Evolutionary conservation across 352 stramenopile genomes (phyloP), one percentile per base, ranked within the genome.

Genomic region (Phytopythium boreale): DNA sequence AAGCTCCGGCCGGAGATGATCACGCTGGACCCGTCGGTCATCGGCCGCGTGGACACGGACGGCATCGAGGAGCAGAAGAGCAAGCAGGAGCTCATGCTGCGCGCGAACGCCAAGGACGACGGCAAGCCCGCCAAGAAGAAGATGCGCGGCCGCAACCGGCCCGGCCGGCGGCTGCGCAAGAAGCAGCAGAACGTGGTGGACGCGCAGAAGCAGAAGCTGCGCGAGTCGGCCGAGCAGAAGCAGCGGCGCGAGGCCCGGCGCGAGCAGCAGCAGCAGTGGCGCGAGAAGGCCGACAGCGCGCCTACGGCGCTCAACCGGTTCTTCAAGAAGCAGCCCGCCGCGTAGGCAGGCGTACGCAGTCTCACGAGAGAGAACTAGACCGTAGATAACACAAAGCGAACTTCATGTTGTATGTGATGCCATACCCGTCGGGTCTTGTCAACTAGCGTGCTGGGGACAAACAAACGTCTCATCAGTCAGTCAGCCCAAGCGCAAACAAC

Each of bases 1-100:
- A 99, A 99, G 80, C 79, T 99, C 34, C 84, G 85, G 68, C 95
- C 96, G 11, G 96, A 99, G 72, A 99, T 99, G 93, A 99, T 99
- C 76, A 91, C 89, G 37, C 73, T 99, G 22, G 93, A 99, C 79
- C 96, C 97, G 43, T 87, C 90, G 39, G 79, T 82, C 19, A 97
- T 99, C 63, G 94, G 88, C 46, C 84, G 92, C 62, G 95, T 99
- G 56, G 95, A 98, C 70, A 80, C 88, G 63, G 91, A 98, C 71
- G 76, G 90, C 7, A 84, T 89, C 29, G 82, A 90, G 56, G 84
- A 97, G 64, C 86, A 93, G 61, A 79, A 94, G 69, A 83, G 87
- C 41, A 95, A 95, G 74, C 74, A 92, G 51, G 69, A 80, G 59
- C 74, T 80, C 49, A 90, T 91, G 82, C 64, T 83, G 59, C 82